Evolutionary conservation across 768 basidiomycete genomes (phyloP), one percentile per base, ranked within the genome.

Genomic region (Boletus speciosus): DNA sequence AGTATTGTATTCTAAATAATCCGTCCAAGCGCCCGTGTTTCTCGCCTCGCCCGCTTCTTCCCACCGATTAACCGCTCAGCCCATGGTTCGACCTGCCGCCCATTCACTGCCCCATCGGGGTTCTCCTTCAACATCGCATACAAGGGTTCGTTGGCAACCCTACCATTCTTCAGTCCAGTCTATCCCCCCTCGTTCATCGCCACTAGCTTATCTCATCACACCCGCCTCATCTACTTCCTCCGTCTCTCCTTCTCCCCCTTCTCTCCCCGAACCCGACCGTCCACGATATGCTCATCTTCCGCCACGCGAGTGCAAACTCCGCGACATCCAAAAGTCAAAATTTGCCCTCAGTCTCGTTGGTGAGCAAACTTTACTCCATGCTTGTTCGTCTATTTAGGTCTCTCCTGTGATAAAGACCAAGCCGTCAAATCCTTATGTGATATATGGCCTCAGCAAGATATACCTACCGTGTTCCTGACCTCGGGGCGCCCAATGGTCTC

Each of bases 61-160:
- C n/a, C 12, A 49, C 19, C 45, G 29, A 12, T 43, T 47, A 35
- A 21, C 45, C 45, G 32, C 51, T 61, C 59, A 51, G 42, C 54
- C 19, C 55, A 72, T 71, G 71, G 71, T 69, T 47, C 69, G 69
- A 46, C 62, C 76, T 29, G 60, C 73, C 37, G 66, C 74, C n/a
- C 77, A 79, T 51, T 70, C 83, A 10, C 72, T 88, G 52, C 80
- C 88, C 75, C 86, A 88, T 67, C 75, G 88, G 76, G 86, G 85
- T 37, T 82, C 84, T 41, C 81, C 84, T 57, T 73, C 68, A 21
- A 79, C 82, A 1, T 76, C 86, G 54, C 83, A 88, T 61, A 74
- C 84, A 47, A 75, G 86, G 68, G 75, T 84, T 62, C 85, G 90
- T 62, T 91, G 89, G 88, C 90, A 90, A 73, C 89, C 89, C 61